Percentiles rank a stretch among this genome's conserved stretches.
These are phyloP conservation scores for Syzygium aromaticum DNA, from an alignment of 345 rosid genomes.

Conservation along the genomic window DNA sequence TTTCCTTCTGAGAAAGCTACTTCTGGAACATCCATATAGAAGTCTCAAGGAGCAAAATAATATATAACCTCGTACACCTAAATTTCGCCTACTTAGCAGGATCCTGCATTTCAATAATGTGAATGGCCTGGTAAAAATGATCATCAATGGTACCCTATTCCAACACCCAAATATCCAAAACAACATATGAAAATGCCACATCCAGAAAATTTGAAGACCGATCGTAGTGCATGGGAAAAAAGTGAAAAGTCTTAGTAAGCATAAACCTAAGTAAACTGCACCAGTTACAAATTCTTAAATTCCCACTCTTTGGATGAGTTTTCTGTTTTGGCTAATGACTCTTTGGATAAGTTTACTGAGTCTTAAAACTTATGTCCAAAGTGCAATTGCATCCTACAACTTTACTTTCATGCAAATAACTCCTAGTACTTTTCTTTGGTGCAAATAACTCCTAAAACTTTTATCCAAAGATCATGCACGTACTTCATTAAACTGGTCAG, in stretches of 20 bases:
- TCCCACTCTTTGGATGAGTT: background rate
- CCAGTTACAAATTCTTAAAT: background rate
- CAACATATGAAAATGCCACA: background rate
- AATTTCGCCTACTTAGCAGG: background rate
- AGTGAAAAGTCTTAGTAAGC: background rate
- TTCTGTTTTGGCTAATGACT: background rate
- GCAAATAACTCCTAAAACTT: background rate
- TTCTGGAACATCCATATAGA: background rate
- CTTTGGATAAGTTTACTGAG: background rate
- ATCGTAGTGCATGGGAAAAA: background rate
- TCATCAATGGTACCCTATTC: background rate
- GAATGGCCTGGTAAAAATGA: constrained; percentile 43
- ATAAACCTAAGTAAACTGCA: background rate
- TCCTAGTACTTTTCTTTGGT: background rate
- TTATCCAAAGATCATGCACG: background rate
- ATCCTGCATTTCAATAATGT: constrained; percentile 22
- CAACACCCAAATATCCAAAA: background rate
- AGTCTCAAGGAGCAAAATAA: background rate
- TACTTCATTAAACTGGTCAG: background rate
- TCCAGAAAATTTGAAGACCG: background rate
- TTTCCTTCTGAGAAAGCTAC: background rate
- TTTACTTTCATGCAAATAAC: background rate
- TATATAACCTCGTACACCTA: background rate
- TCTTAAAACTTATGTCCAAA: background rate
- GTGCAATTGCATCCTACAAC: background rate